Base-by-base conservation (phyloP, 179 eudicot genomes). In the Gypsophila paniculata region DNA sequence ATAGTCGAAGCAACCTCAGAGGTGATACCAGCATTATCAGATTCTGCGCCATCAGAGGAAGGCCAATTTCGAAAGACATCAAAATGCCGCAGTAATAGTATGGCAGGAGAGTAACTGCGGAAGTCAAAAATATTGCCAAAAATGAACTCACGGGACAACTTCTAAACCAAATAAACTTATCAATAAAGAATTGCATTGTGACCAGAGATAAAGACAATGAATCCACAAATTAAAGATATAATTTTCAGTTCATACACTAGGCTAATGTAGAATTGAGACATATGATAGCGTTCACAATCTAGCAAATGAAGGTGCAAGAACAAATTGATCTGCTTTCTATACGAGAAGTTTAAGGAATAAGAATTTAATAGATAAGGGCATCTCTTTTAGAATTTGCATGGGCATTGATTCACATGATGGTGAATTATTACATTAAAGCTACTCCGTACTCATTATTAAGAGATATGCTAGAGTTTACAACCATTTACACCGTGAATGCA, bases 51-150 rank as follows among this genome's bases (percentile, higher is more conserved):
- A 82, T 87, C 88, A 69, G 79, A 86, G 59, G 91, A 83, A 49
- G 80, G 87, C 84, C 78, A 68, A 81, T 90, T 82, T 53, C 86
- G 83, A 71, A 91, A 82, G 75, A 81, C 89, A 79, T 94, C 90
- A 84, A 91, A 94, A 82, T 91, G 92, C 69, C 91, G 90, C 78
- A 91, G 90, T 26, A 94, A 86, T 73, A 94, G 81, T 76, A 93
- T 84, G 72, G 96, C 80, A 71, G 99, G 99, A 21, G 87, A 83
- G 75, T 94, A 94, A 74, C 97, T 94, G 86, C 74, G 72, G 75
- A 61, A 67, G 32, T 42, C 44, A 29, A 6, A 18, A 29, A 26
- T 22, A 26, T 63, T 62, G 48, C 38, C 68, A 55, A 62, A 69
- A 65, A 38, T 64, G 39, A 70, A 70, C 26, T 21, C 69, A 61